phyloP scores from a whole-genome alignment of 108 stramenopile genomes.

The Nitzschia sp. region DNA sequence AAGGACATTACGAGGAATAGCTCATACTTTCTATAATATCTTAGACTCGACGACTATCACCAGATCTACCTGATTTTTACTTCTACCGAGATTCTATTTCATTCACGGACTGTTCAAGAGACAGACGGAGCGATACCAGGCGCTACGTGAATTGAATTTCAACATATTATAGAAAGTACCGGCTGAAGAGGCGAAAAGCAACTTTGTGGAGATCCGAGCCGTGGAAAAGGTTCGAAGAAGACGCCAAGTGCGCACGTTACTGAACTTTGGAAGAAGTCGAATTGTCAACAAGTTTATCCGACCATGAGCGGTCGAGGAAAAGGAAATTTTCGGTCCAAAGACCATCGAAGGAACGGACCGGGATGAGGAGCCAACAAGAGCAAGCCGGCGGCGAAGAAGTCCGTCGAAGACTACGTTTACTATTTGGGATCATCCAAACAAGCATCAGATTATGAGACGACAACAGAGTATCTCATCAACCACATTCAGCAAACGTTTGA shows the following conservation, averaged over 20 bases:
- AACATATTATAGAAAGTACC: not conserved
- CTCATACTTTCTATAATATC: too few species aligned
- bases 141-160: not conserved
- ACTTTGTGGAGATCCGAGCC: not conserved
- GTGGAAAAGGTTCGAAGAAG: not conserved
- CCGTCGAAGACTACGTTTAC: constrained; percentile 3
- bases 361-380: not conserved
- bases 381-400: constrained; percentile 1
- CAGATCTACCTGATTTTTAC: not conserved
- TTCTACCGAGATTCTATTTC: not conserved
- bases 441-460: constrained; percentile 9
- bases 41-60: not conserved
- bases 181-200: not conserved
- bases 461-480: constrained; percentile 14
- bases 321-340: not conserved
- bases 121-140: not conserved
- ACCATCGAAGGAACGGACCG: not conserved
- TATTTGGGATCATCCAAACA: not conserved
- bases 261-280: not conserved
- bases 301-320: not conserved
- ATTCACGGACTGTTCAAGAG: not conserved
- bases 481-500: not conserved
- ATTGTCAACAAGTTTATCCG: not conserved
- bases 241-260: not conserved
- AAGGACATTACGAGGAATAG: too few species aligned